Base-by-base conservation (phyloP, 2,329 filamentous ascomycete species). In the Claviceps maximensis region DNA sequence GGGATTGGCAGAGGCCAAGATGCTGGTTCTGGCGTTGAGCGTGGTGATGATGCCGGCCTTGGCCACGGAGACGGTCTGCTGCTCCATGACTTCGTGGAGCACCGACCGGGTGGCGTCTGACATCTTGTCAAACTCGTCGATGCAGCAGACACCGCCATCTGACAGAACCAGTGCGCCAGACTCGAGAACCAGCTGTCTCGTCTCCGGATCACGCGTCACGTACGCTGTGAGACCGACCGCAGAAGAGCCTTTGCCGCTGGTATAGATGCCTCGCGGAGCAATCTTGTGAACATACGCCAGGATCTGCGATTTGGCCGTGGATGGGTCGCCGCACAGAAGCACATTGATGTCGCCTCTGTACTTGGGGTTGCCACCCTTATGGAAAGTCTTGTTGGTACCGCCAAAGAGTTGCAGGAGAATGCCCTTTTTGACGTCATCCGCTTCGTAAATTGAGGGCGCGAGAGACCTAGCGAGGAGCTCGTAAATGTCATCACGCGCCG, bases 371-470 rank as follows among this genome's bases (percentile, higher is more conserved):
- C 90, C 93, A 53, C 93, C 93, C 69, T 96, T 97, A 55, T 95
- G 82, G 68, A 98, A 98, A 1, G 87, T 88, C 72, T 98, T 98
- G 75, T 98, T 98, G 36, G 93, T 95, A 53, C 93, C 93, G 40
- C 93, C 91, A 65, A 98, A 98, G 42, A 98, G 80, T 64, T 98
- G 93, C 4, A 98, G 82, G 12, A 98, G 75, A 56, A 98, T 96
- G 12, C 93, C 93, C 71, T 98, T 98, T 76, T 98, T 98, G 48
- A 97, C 89, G 63, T 98, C 93, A 60, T 98, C 93, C 83, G 95
- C 87, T 69, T 98, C 93, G 71, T 94, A 96, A 63, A 98, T 86
- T 55, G 90, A 96, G 15, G 93, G 93, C 2, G 93, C 93, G 29
- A 98, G 75, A 1, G 91, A 97, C 40, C 91, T 82, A 19, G 93